Evolutionary conservation across 1,139 yeast species (phyloP), one percentile per base, ranked within the genome.

Genomic region (Sugiyamaella sp.): DNA sequence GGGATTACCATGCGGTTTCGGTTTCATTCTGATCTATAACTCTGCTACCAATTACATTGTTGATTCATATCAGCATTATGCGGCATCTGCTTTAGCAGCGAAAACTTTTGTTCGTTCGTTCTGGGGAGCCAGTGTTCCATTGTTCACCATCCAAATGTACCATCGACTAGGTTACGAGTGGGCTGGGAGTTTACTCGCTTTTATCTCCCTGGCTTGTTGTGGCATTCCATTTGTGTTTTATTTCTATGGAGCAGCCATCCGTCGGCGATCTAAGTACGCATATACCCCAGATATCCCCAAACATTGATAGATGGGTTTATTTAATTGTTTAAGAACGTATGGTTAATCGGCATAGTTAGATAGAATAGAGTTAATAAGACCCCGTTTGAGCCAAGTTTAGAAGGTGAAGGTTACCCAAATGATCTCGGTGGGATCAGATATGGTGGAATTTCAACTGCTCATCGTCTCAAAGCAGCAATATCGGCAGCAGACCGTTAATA

Each of bases 31-130:
- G 69, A n/a, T n/a, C n/a, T n/a, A n/a, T n/a, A n/a, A n/a, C n/a
- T n/a, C 71, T 9, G 71, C 71, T 42, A 68, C 69, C 59, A 87
- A 85, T 65, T 89, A 88, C 68, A 80, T 89, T 62, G 83, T 89
- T 63, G 96, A 89, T 70, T 78, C 87, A 49, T 88, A 68, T 68
- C 83, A 64, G 48, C 71, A 68, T 38, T 82, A 82, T 65, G 93
- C 96, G 2, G 96, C 96, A 1, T 85, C 95, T 24, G 96, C 96
- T 1, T 75, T 89, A 60, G 96, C 96, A 3, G 96, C 87, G 14
- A 89, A 89, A 67, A 83, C 96, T 0, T 84, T 88, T 53, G 62
- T 73, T 51, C 64, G 76, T 48, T 69, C 73, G 14, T 50, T 67
- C 19, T 66, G 72, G 60, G 76, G 74, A 41, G 76, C 75, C 1